A percentile compares a stretch with the other conserved stretches of the same genome.
These are phyloP conservation scores for Polymyxa betae DNA, from an alignment of 208 protist genomes.

Conservation along the genomic window DNA sequence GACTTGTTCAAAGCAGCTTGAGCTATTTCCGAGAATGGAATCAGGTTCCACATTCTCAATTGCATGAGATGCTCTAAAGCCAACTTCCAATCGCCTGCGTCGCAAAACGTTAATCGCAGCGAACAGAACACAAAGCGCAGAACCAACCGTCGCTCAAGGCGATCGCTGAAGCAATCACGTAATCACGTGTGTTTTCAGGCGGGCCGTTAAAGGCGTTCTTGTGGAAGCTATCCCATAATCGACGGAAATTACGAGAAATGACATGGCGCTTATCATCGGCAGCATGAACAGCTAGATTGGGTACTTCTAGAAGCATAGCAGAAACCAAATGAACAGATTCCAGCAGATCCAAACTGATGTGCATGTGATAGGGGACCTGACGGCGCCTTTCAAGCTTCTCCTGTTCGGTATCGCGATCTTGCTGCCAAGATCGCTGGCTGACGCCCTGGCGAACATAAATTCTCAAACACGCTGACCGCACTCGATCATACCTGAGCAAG, in stretches of 20 bases:
- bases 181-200: slow-evolving; percentile 80
- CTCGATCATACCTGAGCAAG: slow-evolving; percentile 72
- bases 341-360: slow-evolving; percentile 84
- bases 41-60: slow-evolving; percentile 74
- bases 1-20: slow-evolving; percentile 67
- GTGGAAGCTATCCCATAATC: slow-evolving; percentile 77
- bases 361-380: slow-evolving; percentile 84
- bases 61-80: slow-evolving; percentile 66
- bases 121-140: neutral
- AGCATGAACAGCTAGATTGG: slow-evolving; percentile 62
- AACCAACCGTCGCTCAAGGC: slow-evolving; percentile 70
- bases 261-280: slow-evolving; percentile 64
- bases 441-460: neutral
- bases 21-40: slow-evolving; percentile 67
- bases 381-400: slow-evolving; percentile 77
- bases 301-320: slow-evolving; percentile 82
- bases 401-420: slow-evolving; percentile 76
- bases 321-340: slow-evolving; percentile 81
- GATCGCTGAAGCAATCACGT: slow-evolving; percentile 75
- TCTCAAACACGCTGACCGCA: neutral
- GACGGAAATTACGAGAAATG: slow-evolving; percentile 72
- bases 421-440: slow-evolving; percentile 56
- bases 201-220: slow-evolving; percentile 77
- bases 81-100: slow-evolving; percentile 68
- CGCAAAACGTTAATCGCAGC: neutral